Evolutionary conservation across 495 filamentous ascomycete species (phyloP).

Genomic region (Aspergillus heteromorphus): DNA sequence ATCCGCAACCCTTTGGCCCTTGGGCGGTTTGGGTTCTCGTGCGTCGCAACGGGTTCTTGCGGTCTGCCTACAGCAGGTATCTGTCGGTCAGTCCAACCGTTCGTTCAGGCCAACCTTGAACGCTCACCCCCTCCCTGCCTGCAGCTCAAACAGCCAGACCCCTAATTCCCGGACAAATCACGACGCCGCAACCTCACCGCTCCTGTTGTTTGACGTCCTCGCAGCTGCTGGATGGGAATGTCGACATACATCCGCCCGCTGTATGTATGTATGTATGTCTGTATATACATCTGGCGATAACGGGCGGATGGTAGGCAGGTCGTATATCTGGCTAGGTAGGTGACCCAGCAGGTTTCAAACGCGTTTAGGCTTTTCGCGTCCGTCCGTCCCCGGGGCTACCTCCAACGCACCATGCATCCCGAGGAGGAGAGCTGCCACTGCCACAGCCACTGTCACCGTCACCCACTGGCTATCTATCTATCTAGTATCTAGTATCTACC

Average conservation of each 20-base stretch:
- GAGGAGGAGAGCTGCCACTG: too few relatives aligned
- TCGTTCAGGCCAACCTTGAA: conserved; percentile 1
- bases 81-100: conserved; percentile 7
- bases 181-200: conserved; percentile 6
- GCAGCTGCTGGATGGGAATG: neutral
- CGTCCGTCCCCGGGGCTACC: too few relatives aligned
- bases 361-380: neutral
- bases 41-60: conserved; percentile 15
- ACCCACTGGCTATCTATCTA: too few relatives aligned
- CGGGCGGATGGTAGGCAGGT: neutral
- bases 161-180: conserved; percentile 5
- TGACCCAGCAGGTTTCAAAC: neutral
- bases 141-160: neutral
- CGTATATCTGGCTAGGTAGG: neutral
- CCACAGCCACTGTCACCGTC: too few relatives aligned
- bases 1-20: neutral
- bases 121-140: neutral
- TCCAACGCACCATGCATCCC: conserved; percentile 1
- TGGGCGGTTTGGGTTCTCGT: conserved; percentile 9
- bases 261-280: conserved; percentile 5
- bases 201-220: conserved; percentile 10
- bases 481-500: neutral
- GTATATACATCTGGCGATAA: conserved; percentile 6
- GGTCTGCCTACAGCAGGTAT: conserved; percentile 3
- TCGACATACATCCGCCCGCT: conserved; percentile 2